Base-by-base conservation (phyloP, 2,329 filamentous ascomycete species). In the Aspergillus persii region DNA sequence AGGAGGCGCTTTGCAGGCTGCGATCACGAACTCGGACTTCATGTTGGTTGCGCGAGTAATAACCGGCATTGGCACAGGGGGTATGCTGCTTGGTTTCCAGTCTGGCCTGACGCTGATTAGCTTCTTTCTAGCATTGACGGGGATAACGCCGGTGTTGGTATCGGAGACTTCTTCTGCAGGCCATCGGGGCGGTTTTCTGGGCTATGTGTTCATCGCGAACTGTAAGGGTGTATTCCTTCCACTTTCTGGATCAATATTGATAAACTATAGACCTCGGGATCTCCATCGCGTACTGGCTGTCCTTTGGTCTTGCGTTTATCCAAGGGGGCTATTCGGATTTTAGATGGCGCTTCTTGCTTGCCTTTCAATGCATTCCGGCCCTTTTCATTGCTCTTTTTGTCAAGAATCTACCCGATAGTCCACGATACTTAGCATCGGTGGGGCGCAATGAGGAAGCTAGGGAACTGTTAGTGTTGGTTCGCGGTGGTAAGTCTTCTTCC, bases 31-130 rank as follows among this genome's bases (percentile, higher is more conserved):
- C 57, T 77, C 76, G 29, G 71, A 79, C 66, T 82, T 82, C 65
- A 82, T 84, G 61, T 66, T 83, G 26, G 74, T 78, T 27, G 81
- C 81, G 2, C 74, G 82, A 46, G 77, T 84, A 8, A 70, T 84
- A 44, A 81, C 81, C 2, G 82, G 83, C 12, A 68, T 84, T 54
- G 83, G 83, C 26, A 83, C 81, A 26, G 83, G 82, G 53, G 79
- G 76, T 66, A 66, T 54, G 61, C 55, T 62, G 60, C 11, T 30
- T n/a, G 2, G 30, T 31, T 3, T 7, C 3, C 15, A 18, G 1
- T 6, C 4, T 41, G 15, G 5, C 36, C n/a, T 15, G 36, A n/a
- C 15, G 36, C 36, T 41, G 4, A 41, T 15, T 41, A 12, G 12
- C 3, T 18, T n/a, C 23, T 39, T 11, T 27, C 30, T 51, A 76